Base-by-base conservation (phyloP, 495 filamentous ascomycete genomes). In the Talaromyces trachyspermus region DNA sequence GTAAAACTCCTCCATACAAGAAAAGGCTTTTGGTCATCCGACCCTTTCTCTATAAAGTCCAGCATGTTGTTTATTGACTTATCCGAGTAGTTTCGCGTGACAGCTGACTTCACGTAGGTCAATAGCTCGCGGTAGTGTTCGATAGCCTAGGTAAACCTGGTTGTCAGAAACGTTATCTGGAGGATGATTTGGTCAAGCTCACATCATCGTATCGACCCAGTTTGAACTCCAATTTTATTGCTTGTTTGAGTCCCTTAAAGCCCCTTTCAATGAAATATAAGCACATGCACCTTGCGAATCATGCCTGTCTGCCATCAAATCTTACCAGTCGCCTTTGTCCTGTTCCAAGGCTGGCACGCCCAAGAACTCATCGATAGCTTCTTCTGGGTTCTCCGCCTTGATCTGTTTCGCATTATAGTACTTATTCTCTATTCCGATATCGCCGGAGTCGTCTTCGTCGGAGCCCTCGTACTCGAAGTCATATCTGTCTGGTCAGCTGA, bases 1-100 rank as follows among this genome's bases (percentile, higher is more conserved):
- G 65, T 97, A 98, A 74, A 98, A 96, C 49, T 88, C 75, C 65
- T 96, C 92, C 81, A 97, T 95, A 67, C 85, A 95, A 49, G 83
- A 71, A 56, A 85, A 83, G 1, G 88, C 88, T 42, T 74, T 76
- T 83, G 78, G 54, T 88, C 83, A 57, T 89, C 91, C 20, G 88
- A 86, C 36, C 81, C 81, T 64, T 96, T 96, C 68, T 96, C 90
- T 59, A 98, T 94, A 65, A 84, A 95, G 68, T 97, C 95, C 23
- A 98, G 87, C 83, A 98, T 95, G 61, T 95, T 98, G 69, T 96
- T 96, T 65, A 98, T 95, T 8, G 91, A 96, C 64, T 97, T 98
- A 63, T 98, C 92, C 7, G 94, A 96, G 64, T 97, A 96, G 64
- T 97, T 98, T 44, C 92, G 85, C 19, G 94, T 97, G 42, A 97